Evolutionary conservation across 2,329 filamentous ascomycete genomes (phyloP), one percentile per base, ranked within the genome.

Genomic region (Dryadomyces quercivorus): DNA sequence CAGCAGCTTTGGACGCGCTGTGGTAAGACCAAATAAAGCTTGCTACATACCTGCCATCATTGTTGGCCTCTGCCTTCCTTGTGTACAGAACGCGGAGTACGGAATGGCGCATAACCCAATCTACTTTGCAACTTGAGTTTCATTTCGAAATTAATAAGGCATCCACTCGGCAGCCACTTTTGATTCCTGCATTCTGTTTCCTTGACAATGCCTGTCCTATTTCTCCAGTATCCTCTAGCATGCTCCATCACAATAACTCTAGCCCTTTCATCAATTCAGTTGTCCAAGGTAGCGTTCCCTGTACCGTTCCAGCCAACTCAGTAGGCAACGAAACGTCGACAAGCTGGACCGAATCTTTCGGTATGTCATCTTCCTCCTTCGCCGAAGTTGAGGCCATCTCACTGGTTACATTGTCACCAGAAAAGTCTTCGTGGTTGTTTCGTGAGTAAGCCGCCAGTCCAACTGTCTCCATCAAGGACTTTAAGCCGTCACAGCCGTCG

Each of bases 381-480:
- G 2, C 7, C 8, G 13, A 8, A 5, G 46, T 13, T 13, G 22
- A 36, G 16, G 8, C 5, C 1, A 26, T 6, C 2, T 50, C 13
- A 21, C 12, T 13, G n/a, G 12, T 13, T 10, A 1, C 20, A 5
- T 36, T 34, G 34, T 20, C 31, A 18, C 5, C 42, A 18, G 12
- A 22, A 38, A 20, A 2, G 5, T 31, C 36, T 9, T 36, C 38
- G 12, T 21, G 20, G 16, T 58, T 43, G 21, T 16, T 58, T 1
- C 44, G 49, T 2, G 59, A 45, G 9, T 52, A 60, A 5, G 53
- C 46, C 0, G 53, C 59, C 4, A 60, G 49, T 1, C 59, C 59
- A 5, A 57, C 55, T 0, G 53, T 57, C 9, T 58, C 58, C 2
- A 60, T 47, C 3, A 60, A 21, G 2, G 56, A 52, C 49, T 55